A percentile compares a stretch with the other conserved stretches of the same genome.
These are phyloP conservation scores for Tuber indicum DNA, from an alignment of 495 filamentous ascomycete species.

Conservation along the genomic window DNA sequence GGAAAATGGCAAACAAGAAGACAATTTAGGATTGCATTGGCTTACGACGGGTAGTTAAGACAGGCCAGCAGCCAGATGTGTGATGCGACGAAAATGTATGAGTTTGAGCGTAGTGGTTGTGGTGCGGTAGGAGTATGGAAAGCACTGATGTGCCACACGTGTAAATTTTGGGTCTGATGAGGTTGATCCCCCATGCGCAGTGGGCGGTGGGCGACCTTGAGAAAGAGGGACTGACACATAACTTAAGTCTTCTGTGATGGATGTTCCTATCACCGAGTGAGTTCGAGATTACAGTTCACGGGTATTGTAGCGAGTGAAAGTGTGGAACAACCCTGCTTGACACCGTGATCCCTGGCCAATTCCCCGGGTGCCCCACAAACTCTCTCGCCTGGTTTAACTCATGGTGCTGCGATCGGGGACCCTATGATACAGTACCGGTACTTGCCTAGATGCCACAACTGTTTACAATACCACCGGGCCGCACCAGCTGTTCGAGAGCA, in stretches of 20 bases:
- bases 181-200: not conserved
- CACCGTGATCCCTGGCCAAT: not conserved
- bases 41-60: not conserved
- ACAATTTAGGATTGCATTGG: not conserved
- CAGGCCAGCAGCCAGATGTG: not conserved
- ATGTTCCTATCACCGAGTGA: not conserved
- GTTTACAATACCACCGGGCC: not conserved
- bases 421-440: too few relatives aligned
- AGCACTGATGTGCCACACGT: not conserved
- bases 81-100: not conserved
- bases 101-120: not conserved
- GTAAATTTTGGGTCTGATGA: not conserved
- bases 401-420: too few relatives aligned
- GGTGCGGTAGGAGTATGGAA: not conserved
- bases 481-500: not conserved
- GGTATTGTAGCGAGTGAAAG: not conserved
- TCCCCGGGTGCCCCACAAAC: not conserved
- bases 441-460: not conserved
- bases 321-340: not conserved
- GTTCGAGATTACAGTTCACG: not conserved
- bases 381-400: too few relatives aligned
- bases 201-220: not conserved
- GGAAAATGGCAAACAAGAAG: not conserved
- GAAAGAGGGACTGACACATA: not conserved
- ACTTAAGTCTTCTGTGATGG: not conserved